Base-by-base conservation (phyloP, 257 asterid genomes). In the Salvia miltiorrhiza region DNA sequence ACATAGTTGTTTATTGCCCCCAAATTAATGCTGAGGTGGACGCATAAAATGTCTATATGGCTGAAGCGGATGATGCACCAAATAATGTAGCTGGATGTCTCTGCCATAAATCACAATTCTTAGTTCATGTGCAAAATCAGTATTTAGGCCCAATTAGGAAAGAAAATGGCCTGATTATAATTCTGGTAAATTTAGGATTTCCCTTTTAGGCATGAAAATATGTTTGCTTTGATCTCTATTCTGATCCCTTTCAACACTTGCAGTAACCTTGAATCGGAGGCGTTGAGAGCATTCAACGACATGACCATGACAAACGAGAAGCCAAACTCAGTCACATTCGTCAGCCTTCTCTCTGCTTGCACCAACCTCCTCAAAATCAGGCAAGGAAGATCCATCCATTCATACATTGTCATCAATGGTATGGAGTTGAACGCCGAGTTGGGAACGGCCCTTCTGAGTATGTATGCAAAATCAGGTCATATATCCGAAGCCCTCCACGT, bases 401-500 rank as follows among this genome's bases (percentile, higher is more conserved):
- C 90, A 10, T 65, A 82, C 72, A 79, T 86, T 65, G 40, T 90
- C 48, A 65, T 81, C 17, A 80, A 74, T 13, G 83, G 83, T 35
- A 61, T 78, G 12, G 85, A 81, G 53, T 30, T 80, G n/a, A 76
- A 81, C 23, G 89, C 84, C 58, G 79, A 48, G 35, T 74, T 90
- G 59, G 91, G 79, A 33, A 90, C 97, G 9, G 88, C 95, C 71
- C 88, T 90, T 37, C 75, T 86, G 9, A 82, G 78, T 72, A 77
- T 88, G 87, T 86, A 90, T 55, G 85, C 93, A 30, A 90, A 83
- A 78, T 86, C 82, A 11, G 91, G 93, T 13, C 81, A 67, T 55
- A 56, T 83, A 41, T 24, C 72, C 41, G 88, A 90, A 68, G 93
- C 93, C 74, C 81, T 76, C 78, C 73, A 11, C 54, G 66, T 86